Evolutionary conservation across 768 basidiomycete species (phyloP).

Genomic region (Tubosaeta sp.): DNA sequence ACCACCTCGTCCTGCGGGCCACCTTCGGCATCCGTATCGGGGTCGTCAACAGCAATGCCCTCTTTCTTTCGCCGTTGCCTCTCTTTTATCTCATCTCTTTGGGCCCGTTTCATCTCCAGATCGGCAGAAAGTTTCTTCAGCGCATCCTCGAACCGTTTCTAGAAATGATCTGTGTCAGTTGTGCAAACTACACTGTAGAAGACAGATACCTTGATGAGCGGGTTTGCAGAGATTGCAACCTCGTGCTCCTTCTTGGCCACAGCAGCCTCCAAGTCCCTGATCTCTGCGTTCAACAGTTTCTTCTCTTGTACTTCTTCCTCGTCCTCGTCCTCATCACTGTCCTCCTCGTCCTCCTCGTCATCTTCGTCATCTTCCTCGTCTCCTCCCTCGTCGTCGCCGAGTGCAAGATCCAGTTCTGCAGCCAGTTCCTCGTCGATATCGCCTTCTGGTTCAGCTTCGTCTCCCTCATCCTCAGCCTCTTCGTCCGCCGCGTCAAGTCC

Average conservation of each 20-base stretch:
- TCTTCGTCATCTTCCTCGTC: conserved; percentile 71
- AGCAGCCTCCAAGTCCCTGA: conserved; percentile 82
- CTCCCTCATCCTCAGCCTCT: conserved; percentile 57
- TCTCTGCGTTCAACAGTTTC: conserved; percentile 83
- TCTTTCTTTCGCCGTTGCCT: conserved; percentile 68
- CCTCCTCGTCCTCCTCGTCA: conserved; percentile 43
- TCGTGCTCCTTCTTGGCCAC: conserved; percentile 82
- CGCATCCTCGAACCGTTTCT: conserved; percentile 94
- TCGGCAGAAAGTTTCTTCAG: conserved; percentile 84
- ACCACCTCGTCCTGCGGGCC: conserved; percentile 36
- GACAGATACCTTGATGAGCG: conserved; percentile 68
- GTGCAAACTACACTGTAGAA: background rate
- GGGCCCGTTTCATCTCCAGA: conserved; percentile 76
- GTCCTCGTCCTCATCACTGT: conserved; percentile 70
- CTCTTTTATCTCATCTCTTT: conserved; percentile 78
- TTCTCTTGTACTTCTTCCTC: conserved; percentile 76
- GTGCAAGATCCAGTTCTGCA: conserved; percentile 80
- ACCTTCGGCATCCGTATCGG: conserved; percentile 38
- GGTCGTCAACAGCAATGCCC: conserved; percentile 44
- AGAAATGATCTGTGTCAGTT: background rate
- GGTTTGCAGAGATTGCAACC: conserved; percentile 79
- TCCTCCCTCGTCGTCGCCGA: conserved; percentile 62
- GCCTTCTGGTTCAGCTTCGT: conserved; percentile 61
- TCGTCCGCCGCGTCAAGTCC: conserved; percentile 50
- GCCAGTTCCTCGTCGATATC: conserved; percentile 88